Evolutionary conservation across 2,329 filamentous ascomycete genomes (phyloP), one percentile per base, ranked within the genome.

Genomic region (Penicillium crustosum): DNA sequence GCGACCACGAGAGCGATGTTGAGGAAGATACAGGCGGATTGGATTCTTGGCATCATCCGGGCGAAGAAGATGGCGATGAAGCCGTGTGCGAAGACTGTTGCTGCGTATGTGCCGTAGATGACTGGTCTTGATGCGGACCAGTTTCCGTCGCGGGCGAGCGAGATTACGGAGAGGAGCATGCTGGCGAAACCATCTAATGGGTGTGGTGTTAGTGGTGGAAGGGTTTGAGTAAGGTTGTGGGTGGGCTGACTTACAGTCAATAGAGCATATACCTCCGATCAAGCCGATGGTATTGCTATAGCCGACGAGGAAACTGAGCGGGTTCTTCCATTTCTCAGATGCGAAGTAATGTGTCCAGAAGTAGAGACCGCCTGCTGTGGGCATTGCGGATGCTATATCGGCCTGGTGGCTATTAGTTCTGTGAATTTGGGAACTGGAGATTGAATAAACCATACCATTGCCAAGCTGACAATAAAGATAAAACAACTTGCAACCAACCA

Each of bases 281-380:
- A 86, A 69, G 7, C 84, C 84, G 19, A 87, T 75, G 2, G 82
- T 86, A 65, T 87, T 86, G 67, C 82, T 84, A 62, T 86, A 86
- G 29, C 83, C 83, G 19, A 86, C 83, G 35, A 86, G 68, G 64
- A 86, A 86, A 61, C 80, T 83, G n/a, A 86, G 69, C 4, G 82
- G 79, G 66, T 85, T 85, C 60, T 82, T 79, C 59, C 77, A 82
- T 41, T 79, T 80, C 2, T 81, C 79, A 3, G 78, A 80, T 12
- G 81, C 79, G 67, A 85, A 86, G 69, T 83, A 83, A 63, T 86
- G 83, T 8, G 83, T 84, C 81, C 82, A 81, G 72, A 77, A 86
- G 66, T 86, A 86, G 2, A 86, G 71, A 0, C 83, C 84, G 10
- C 84, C 84, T 35, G 77, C 79, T 4, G 84, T 86, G 3, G 84